Evolutionary conservation across 176 grass and related monocot genomes (phyloP).

Genomic region (Phoenix roebelenii): DNA sequence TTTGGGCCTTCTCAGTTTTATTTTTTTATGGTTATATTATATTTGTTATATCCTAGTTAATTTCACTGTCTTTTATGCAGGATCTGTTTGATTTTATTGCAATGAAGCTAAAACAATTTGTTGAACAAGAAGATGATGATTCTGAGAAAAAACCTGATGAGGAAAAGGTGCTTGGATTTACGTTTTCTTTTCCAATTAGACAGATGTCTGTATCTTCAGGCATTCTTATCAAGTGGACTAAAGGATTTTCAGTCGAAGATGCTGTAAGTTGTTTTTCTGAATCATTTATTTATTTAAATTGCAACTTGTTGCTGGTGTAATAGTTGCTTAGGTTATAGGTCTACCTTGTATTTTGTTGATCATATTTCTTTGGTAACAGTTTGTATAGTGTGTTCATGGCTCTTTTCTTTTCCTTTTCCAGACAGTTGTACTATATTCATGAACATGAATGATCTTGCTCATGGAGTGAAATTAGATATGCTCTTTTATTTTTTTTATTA

Average conservation of each 20-base stretch:
- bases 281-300: too few species aligned
- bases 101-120: constrained; percentile 47
- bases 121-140: constrained; percentile 42
- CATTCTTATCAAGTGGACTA: constrained; percentile 74
- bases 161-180: constrained; percentile 65
- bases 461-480: too few species aligned
- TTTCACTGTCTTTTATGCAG: constrained; percentile 36
- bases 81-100: constrained; percentile 74
- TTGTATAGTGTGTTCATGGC: too few species aligned
- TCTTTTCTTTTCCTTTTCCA: too few species aligned
- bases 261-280: constrained; percentile 41
- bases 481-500: too few species aligned
- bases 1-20: not conserved
- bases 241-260: constrained; percentile 79
- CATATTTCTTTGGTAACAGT: too few species aligned
- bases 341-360: too few species aligned
- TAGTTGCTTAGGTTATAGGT: too few species aligned
- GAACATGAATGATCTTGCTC: too few species aligned
- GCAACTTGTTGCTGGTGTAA: too few species aligned
- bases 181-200: constrained; percentile 85
- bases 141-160: constrained; percentile 19
- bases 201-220: constrained; percentile 79
- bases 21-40: not conserved
- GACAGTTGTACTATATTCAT: too few species aligned
- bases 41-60: not conserved